Evolutionary conservation across 2,329 filamentous ascomycete genomes (phyloP), one percentile per base, ranked within the genome.

Genomic region (Penicillium sp.): DNA sequence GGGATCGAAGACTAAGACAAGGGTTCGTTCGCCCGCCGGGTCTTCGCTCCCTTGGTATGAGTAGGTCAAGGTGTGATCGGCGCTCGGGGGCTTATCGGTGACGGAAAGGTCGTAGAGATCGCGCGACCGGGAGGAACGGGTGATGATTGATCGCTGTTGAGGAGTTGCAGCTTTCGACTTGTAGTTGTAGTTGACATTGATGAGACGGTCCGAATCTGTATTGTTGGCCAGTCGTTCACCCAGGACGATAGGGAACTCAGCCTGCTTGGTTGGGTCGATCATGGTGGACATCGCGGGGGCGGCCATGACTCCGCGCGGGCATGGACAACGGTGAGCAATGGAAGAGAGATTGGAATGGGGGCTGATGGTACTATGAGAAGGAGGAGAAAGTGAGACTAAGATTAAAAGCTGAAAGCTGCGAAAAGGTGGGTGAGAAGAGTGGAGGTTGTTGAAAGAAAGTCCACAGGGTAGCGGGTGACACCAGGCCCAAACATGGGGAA

Each of bases 1-100:
- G 8, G 89, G 83, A 75, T 96, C 91, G 72, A 94, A 95, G 60
- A 94, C 85, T 55, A 96, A 83, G 10, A 84, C 80, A 52, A 80
- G 67, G 52, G 73, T 75, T 56, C 70, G 74, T 37, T 73, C 71
- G 37, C 73, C 68, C 1, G 70, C 64, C 13, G 77, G 74, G 58
- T 78, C 77, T 35, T 79, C 73, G 52, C 76, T 78, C 42, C 78
- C 78, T 65, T 74, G 65, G 62, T 79, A 80, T 46, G 72, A 66
- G 67, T 79, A 79, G 26, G 73, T 73, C 62, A 79, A 65, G 22
- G 71, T 70, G 59, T 76, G 72, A 58, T 79, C 76, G 54, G 74
- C 71, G 60, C 71, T 77, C 46, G 73, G 72, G 40, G 75, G 71
- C 65, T 78, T 78, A 68, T 80, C 77, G 58, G 75, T 77, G 61